Evolutionary conservation across 306 rosid genomes (phyloP), one percentile per base, ranked within the genome.

Genomic region (Betula pendula): DNA sequence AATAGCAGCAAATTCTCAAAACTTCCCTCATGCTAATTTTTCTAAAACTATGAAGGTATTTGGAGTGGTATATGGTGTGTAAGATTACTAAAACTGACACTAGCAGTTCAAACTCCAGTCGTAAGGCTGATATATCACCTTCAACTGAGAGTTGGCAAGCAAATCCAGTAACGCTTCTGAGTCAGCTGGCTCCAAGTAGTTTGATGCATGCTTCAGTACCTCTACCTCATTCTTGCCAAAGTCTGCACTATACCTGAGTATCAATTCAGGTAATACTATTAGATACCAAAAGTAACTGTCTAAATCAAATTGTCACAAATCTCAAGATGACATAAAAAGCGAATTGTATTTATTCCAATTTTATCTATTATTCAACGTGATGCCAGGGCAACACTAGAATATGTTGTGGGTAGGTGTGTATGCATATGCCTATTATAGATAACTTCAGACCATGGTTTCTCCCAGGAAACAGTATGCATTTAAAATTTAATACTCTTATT

Each of bases 71-170:
- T 40, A 72, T 55, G 59, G 69, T 70, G 80, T 73, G 59, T 24
- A 42, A 60, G 52, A 80, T 60, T 75, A 68, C 80, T 63, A 45
- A 47, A 48, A 77, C 62, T 31, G 40, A 31, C 2, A 62, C 81
- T 82, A 94, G 81, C 76, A 73, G 86, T 95, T 92, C 87, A 89
- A 84, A 75, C 91, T 87, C 98, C 98, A 95, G 85, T 92, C 96
- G 48, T 86, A 92, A 50, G 87, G 80, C 79, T 90, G 93, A 82
- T 95, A 92, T 29, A 80, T 74, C 81, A 92, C 95, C 90, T 92
- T 92, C 89, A 92, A 67, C 86, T 92, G 93, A 52, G 90, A 81
- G 78, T 77, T 76, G 55, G 96, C 92, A 58, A 95, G 90, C 85
- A 84, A 69, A 83, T 90, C 96, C 82, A 95, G 59, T 72, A 92